A percentile compares a stretch with the other conserved stretches of the same genome.
Evolutionary conservation across 1,139 yeast species (phyloP).

Genomic region (Suhomyces bolitotheri): DNA sequence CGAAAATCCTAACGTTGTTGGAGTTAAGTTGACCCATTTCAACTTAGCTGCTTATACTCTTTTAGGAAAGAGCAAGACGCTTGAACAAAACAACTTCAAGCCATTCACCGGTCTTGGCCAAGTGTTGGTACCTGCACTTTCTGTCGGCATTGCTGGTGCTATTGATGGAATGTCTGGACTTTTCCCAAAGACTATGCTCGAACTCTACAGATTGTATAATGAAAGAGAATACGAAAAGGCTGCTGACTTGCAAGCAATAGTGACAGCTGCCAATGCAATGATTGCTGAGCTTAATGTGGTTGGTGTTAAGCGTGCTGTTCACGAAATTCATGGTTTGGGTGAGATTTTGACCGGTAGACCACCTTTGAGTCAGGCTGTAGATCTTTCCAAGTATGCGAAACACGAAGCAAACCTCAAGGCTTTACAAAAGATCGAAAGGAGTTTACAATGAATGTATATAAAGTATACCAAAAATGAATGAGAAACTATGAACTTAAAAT

Average conservation of each 20-base stretch:
- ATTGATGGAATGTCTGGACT: conserved; percentile 48
- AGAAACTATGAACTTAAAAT: too few relatives aligned
- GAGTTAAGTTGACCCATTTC: conserved; percentile 39
- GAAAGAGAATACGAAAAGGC: conserved; percentile 41
- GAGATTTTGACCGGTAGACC: conserved; percentile 25
- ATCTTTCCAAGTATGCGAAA: conserved; percentile 6
- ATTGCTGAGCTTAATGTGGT: conserved; percentile 43
- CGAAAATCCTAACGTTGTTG: conserved; percentile 36
- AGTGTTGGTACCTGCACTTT: conserved; percentile 42
- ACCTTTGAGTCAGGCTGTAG: conserved; percentile 16
- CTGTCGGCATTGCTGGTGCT: conserved; percentile 47
- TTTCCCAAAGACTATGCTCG: conserved; percentile 42
- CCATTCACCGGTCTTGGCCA: conserved; percentile 53
- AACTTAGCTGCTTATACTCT: conserved; percentile 32
- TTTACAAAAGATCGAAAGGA: conserved; percentile 8
- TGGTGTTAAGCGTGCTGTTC: conserved; percentile 40
- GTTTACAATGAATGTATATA: background rate
- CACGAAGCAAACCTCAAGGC: conserved; percentile 4
- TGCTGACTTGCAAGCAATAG: conserved; percentile 37
- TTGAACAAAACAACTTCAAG: conserved; percentile 35
- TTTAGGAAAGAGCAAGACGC: conserved; percentile 38
- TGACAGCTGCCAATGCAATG: conserved; percentile 44
- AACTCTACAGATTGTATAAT: conserved; percentile 29
- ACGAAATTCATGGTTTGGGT: conserved; percentile 23
- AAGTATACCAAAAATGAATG: background rate